Conservation (phyloP, 2,329 filamentous ascomycete species). For the Monilinia fructigena region DNA sequence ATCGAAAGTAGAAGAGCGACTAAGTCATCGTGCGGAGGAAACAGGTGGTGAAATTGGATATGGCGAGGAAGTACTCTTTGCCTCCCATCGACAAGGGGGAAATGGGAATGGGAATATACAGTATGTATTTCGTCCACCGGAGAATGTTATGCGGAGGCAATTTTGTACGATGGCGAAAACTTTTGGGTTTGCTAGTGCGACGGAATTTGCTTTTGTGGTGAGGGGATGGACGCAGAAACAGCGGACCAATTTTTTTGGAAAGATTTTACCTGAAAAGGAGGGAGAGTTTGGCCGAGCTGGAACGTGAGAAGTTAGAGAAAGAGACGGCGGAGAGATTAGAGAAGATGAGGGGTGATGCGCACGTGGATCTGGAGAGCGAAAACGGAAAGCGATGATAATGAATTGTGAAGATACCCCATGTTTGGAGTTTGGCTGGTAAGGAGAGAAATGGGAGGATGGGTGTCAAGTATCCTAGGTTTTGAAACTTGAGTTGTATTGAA, state of each 20-base stretch:
- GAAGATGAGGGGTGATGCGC: neutral
- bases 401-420: slow-evolving; percentile 5
- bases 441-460: neutral
- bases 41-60: slow-evolving; percentile 46
- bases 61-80: slow-evolving; percentile 58
- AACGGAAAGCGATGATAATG: slow-evolving; percentile 13
- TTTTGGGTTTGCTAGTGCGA: slow-evolving; percentile 73
- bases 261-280: slow-evolving; percentile 70
- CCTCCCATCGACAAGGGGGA: slow-evolving; percentile 41
- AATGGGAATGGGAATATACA: slow-evolving; percentile 33
- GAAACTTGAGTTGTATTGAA: neutral
- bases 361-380: neutral
- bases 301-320: neutral
- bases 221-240: slow-evolving; percentile 87
- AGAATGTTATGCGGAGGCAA: slow-evolving; percentile 72
- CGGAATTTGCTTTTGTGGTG: slow-evolving; percentile 85
- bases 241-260: slow-evolving; percentile 73
- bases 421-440: neutral
- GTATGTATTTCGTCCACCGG: slow-evolving; percentile 58
- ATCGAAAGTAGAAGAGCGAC: slow-evolving; percentile 83
- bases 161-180: slow-evolving; percentile 86
- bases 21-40: slow-evolving; percentile 67
- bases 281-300: slow-evolving; percentile 31
- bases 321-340: neutral
- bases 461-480: neutral